Percentiles rank a stretch among this genome's conserved stretches.
Evolutionary conservation across 371 early-diverging fungal genomes (phyloP).

Genomic region (Batrachochytrium dendrobatidis): DNA sequence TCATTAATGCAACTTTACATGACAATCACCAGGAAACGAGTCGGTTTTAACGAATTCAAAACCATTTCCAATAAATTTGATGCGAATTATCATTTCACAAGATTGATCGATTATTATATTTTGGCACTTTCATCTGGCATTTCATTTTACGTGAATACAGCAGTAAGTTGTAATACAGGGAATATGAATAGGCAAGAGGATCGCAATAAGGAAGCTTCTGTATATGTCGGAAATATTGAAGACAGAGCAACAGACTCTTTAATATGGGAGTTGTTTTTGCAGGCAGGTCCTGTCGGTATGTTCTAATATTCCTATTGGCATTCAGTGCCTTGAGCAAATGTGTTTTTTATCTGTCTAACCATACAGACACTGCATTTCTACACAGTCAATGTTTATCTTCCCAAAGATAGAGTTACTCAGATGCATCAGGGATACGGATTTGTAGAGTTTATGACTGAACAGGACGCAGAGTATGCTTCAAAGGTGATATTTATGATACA

Average conservation of each 20-base stretch:
- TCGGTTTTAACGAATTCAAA: too few species aligned
- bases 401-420: constrained; percentile 95
- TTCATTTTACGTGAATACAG: too few species aligned
- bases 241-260: constrained; percentile 88
- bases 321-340: background rate
- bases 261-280: constrained; percentile 96
- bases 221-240: constrained; percentile 96
- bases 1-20: too few species aligned
- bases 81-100: too few species aligned
- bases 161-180: too few species aligned
- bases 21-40: too few species aligned
- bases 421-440: constrained; percentile 94
- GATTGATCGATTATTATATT: too few species aligned
- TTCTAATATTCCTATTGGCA: constrained; percentile 2
- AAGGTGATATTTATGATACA: constrained; percentile 47
- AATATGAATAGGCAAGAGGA: constrained; percentile 25
- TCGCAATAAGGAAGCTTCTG: constrained; percentile 53
- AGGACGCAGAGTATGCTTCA: constrained; percentile 95
- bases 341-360: background rate
- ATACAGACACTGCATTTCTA: background rate
- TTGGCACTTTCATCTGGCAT: too few species aligned
- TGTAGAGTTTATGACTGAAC: constrained; percentile 86
- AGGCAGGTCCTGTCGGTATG: constrained; percentile 92
- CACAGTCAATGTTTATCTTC: constrained; percentile 86
- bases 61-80: too few species aligned